Evolutionary conservation across 257 asterid genomes (phyloP), one percentile per base, ranked within the genome.

Genomic region (Lantana camara): DNA sequence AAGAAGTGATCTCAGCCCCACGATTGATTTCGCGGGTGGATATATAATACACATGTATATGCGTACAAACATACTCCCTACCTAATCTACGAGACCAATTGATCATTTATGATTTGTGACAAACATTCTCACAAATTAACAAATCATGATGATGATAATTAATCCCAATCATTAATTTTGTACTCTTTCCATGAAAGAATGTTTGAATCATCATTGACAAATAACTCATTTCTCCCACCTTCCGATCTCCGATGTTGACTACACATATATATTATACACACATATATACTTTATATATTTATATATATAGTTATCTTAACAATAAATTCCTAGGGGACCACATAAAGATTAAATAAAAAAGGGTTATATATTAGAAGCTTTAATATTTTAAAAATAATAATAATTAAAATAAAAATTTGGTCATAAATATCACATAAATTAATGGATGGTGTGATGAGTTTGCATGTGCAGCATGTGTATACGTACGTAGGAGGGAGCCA

Each of bases 391-490:
- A 7, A 9, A 29, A 12, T 13, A 32, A 3, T 55, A 15, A 12
- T n/a, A n/a, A n/a, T n/a, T n/a, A n/a, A n/a, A n/a, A n/a, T n/a
- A n/a, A n/a, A n/a, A n/a, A n/a, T n/a, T n/a, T n/a, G n/a, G n/a
- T 47, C 30, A 3, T 17, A 15, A 56, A 46, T 15, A 47, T 56
- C 40, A 63, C 55, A 15, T 20, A 56, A 63, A 67, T 22, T n/a
- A n/a, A n/a, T 24, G 63, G 54, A 68, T 57, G 77, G 73, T 61
- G 47, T 65, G 64, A 71, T 68, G 72, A 60, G 57, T 48, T 61
- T 60, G 75, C 81, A 79, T 75, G 84, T 75, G 84, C 78, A 67
- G 75, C 80, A 64, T 71, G n/a, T n/a, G n/a, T n/a, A n/a, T 27
- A 27, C 5, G 32, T 27, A 27, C 5, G 32, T n/a, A n/a, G n/a